These are phyloP conservation scores for Cylindrodendrum hubeiense DNA, from an alignment of 2,329 filamentous ascomycete species.

Conservation along the genomic window DNA sequence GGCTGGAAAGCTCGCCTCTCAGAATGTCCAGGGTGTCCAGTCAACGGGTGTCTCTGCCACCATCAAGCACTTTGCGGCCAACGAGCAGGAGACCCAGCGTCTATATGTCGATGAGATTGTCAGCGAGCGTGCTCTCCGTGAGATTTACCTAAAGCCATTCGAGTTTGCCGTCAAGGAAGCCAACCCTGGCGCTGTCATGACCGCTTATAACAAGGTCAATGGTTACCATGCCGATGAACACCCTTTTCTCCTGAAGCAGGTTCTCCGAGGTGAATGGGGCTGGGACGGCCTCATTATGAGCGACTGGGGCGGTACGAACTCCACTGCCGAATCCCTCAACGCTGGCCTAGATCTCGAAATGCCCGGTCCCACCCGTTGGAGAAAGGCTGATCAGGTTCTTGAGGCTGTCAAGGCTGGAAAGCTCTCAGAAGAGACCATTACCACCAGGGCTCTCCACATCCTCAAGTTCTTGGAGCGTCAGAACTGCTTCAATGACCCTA, in stretches of 20 bases:
- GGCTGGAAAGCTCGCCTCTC: constrained; percentile 49
- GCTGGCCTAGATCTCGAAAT: constrained; percentile 45
- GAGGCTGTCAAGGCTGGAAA: constrained; percentile 18
- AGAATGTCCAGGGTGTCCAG: constrained; percentile 50
- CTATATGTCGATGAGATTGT: constrained; percentile 25
- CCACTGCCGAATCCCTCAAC: constrained; percentile 41
- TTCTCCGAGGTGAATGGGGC: constrained; percentile 55
- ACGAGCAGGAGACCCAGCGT: constrained; percentile 45
- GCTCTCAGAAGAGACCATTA: constrained; percentile 18
- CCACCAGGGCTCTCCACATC: constrained; percentile 1
- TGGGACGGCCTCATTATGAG: constrained; percentile 45
- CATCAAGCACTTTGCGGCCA: constrained; percentile 56
- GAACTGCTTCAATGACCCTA: constrained; percentile 23
- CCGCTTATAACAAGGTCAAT: constrained; percentile 50
- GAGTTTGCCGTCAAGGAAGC: constrained; percentile 52
- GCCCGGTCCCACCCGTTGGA: constrained; percentile 45
- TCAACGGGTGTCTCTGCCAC: constrained; percentile 47
- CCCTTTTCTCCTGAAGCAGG: constrained; percentile 30
- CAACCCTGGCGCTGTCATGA: constrained; percentile 50
- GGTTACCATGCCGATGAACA: constrained; percentile 47
- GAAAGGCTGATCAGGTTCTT: constrained; percentile 13
- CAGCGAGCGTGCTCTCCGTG: constrained; percentile 27
- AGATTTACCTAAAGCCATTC: constrained; percentile 49
- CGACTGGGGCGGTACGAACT: constrained; percentile 43
- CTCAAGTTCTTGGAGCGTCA: constrained; percentile 18